Conservation (phyloP, 78 protist genomes). For the Dictyostelium purpureum region DNA sequence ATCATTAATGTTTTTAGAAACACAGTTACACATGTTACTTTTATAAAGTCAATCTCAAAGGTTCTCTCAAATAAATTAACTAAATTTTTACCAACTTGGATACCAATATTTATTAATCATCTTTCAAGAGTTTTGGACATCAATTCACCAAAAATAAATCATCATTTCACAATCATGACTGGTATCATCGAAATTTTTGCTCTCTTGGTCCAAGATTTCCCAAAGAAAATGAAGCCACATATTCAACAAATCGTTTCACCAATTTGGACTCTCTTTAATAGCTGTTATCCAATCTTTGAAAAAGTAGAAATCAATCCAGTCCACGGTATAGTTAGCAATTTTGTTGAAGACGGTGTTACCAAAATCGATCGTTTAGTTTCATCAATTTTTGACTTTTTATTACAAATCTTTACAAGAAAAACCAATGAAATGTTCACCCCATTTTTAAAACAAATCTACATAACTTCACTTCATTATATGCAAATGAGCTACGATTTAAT, state of each 20-base stretch:
- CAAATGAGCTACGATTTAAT: conserved; percentile 4
- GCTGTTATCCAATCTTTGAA: conserved; percentile 23
- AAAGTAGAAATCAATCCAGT: conserved; percentile 1
- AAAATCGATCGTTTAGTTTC: conserved; percentile 9
- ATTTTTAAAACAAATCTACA: not conserved
- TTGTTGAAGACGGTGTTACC: conserved; percentile 9
- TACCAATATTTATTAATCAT: not conserved
- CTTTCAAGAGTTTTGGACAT: not conserved
- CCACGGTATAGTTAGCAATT: not conserved
- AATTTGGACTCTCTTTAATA: conserved; percentile 34
- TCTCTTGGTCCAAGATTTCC: not conserved
- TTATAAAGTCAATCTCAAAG: not conserved
- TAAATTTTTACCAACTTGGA: conserved; percentile 1
- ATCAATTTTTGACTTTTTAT: conserved; percentile 29
- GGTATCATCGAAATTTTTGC: not conserved
- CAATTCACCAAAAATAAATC: not conserved
- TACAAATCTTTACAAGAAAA: not conserved
- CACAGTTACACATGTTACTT: not conserved
- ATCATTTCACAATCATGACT: conserved; percentile 14
- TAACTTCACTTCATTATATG: not conserved
- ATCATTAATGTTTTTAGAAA: not conserved
- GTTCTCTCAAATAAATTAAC: not conserved
- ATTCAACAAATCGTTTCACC: not conserved
- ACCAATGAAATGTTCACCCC: not conserved
- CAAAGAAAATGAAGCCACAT: not conserved